Evolutionary conservation across 1,284 basidiomycete species (phyloP), one percentile per base, ranked within the genome.

Genomic region (Tilletia caries): DNA sequence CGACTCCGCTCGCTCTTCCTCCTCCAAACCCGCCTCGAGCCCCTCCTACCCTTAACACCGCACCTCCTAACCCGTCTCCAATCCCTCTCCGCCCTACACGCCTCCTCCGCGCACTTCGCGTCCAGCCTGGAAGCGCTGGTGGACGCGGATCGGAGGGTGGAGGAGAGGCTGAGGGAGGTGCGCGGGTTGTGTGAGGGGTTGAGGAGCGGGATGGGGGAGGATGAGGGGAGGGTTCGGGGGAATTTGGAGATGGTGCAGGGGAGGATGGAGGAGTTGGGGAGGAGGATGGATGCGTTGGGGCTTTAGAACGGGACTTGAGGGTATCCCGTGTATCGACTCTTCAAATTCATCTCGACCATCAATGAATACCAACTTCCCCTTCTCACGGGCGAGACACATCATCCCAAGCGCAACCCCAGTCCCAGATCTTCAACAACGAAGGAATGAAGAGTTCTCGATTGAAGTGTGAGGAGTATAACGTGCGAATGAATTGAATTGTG

Each of bases 31-130:
- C 89, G 94, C 0, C 87, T 98, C 0, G 90, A 91, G 23, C 93
- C 94, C 0, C 87, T 92, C 0, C 86, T 98, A 0, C 93, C 95
- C 0, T 90, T 97, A 70, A 89, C 96, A 12, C 92, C 94, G 0
- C 91, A 93, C 69, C 89, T 98, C n/a, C 87, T 98, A 25, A 89
- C 89, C 0, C 90, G 95, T 2, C 85, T 98, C 34, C 89, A 91
- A 64, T 93, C 93, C 12, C 86, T 98, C 10, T 89, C 92, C 1
- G 83, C 89, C 0, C 84, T 98, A 70, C 95, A 98, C 81, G 87
- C 90, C 0, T 89, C 91, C 58, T 92, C 95, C 0, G 87, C 89
- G 0, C 87, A 89, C 20, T 93, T 97, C 52, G 84, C 83, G 0
- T 76, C 76, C 2, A 80, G 80, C 73, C 87, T 94, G 68, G 87